Evolutionary conservation across 768 basidiomycete species (phyloP).

Genomic region (Boletus tylopilopsis): DNA sequence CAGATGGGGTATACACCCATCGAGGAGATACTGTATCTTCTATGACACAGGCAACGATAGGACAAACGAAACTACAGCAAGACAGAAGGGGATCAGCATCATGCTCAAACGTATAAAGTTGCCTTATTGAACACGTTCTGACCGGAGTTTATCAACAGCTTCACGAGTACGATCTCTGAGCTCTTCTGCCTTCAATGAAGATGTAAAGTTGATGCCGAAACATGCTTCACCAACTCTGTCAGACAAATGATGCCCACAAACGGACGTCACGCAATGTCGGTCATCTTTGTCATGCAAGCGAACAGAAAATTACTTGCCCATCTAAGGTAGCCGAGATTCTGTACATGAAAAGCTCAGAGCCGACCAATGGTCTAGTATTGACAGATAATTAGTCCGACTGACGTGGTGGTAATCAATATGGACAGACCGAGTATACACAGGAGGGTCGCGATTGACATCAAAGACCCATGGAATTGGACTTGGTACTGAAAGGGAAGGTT

Average conservation of each 20-base stretch:
- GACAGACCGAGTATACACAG: conserved; percentile 18
- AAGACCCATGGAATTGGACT: conserved; percentile 4
- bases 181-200: conserved; percentile 2
- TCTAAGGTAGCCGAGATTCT: conserved; percentile 6
- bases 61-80: conserved; percentile 22
- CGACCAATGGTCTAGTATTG: conserved; percentile 11
- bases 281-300: neutral
- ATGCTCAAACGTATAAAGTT: too few relatives aligned
- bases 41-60: conserved; percentile 14
- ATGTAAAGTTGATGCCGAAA: conserved; percentile 15
- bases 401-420: too few relatives aligned
- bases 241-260: neutral
- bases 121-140: neutral
- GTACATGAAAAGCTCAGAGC: conserved; percentile 14
- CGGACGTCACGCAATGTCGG: neutral
- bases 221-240: conserved; percentile 17
- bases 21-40: conserved; percentile 11
- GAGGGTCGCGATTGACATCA: conserved; percentile 5
- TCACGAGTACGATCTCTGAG: conserved; percentile 5
- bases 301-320: conserved; percentile 5
- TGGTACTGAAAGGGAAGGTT: neutral
- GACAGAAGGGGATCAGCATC: too few relatives aligned
- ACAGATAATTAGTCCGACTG: too few relatives aligned
- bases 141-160: conserved; percentile 22
- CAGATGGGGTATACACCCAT: conserved; percentile 22